Percentiles rank a stretch among this genome's conserved stretches.
These are phyloP conservation scores for Zostera marina DNA, from an alignment of 116 monocot species.

Conservation along the genomic window DNA sequence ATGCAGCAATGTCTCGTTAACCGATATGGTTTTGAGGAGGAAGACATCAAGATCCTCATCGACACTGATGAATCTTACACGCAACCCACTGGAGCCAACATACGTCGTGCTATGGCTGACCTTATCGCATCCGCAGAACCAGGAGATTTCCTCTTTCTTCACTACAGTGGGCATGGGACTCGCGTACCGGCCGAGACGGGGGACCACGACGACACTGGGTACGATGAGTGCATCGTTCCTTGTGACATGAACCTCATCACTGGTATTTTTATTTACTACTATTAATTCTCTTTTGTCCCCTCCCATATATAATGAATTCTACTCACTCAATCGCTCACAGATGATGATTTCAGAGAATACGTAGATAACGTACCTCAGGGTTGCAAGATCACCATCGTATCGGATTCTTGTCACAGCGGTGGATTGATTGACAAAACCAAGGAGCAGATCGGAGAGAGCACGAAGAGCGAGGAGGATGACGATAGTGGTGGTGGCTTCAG, in stretches of 20 bases:
- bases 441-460: slow-evolving; percentile 92
- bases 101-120: slow-evolving; percentile 21
- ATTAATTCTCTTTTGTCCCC: background rate
- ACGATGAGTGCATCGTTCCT: slow-evolving; percentile 47
- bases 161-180: slow-evolving; percentile 45
- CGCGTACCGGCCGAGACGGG: slow-evolving; percentile 39
- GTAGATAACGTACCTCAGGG: slow-evolving; percentile 53
- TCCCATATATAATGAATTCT: background rate
- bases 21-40: slow-evolving; percentile 29
- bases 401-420: slow-evolving; percentile 97
- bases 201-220: slow-evolving; percentile 34
- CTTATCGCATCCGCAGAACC: slow-evolving; percentile 17
- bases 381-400: slow-evolving; percentile 68
- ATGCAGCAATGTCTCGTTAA: slow-evolving; percentile 31
- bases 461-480: background rate
- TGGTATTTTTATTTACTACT: slow-evolving; percentile 8
- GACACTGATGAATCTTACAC: slow-evolving; percentile 26
- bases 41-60: slow-evolving; percentile 32
- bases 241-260: slow-evolving; percentile 57
- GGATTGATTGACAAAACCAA: slow-evolving; percentile 73
- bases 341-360: slow-evolving; percentile 78
- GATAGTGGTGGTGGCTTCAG: slow-evolving; percentile 12
- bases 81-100: slow-evolving; percentile 34
- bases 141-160: slow-evolving; percentile 29
- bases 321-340: no score